Conservation (phyloP, 2,329 filamentous ascomycete species). For the Tolypocladium ophioglossoides region DNA sequence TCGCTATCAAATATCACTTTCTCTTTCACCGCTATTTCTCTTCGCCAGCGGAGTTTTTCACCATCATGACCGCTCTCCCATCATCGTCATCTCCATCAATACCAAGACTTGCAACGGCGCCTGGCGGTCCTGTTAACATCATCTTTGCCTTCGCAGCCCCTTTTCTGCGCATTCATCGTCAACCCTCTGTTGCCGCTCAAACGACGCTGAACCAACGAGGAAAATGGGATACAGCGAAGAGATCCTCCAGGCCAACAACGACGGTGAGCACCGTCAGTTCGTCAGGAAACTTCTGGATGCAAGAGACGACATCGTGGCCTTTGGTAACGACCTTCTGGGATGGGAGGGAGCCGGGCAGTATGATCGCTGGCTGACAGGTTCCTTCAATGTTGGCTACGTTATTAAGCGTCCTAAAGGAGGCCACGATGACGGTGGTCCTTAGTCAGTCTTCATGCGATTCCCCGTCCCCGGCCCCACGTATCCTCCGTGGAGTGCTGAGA, state of each 20-base stretch:
- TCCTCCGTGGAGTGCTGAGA: slow-evolving; percentile 15
- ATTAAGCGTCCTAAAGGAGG: slow-evolving; percentile 9
- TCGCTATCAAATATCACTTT: no score
- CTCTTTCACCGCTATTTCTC: no score
- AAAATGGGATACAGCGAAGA: slow-evolving; percentile 6
- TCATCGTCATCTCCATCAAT: no score
- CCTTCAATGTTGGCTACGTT: slow-evolving; percentile 16
- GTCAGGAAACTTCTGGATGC: slow-evolving; percentile 7
- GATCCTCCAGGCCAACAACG: slow-evolving; percentile 8
- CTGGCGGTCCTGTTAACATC: no score
- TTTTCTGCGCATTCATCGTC: no score
- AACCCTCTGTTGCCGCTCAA: no score
- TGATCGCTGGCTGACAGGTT: slow-evolving; percentile 13
- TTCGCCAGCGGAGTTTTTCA: no score
- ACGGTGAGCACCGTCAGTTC: slow-evolving; percentile 11
- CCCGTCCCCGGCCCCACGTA: slow-evolving; percentile 12
- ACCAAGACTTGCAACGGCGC: no score
- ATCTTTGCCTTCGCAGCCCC: no score
- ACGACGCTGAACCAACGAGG: no score
- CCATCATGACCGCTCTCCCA: no score
- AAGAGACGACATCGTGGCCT: slow-evolving; percentile 8
- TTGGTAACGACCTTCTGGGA: slow-evolving; percentile 9
- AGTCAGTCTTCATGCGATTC: slow-evolving; percentile 14
- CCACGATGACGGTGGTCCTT: not conserved
- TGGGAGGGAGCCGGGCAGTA: slow-evolving; percentile 8